Base-by-base conservation (phyloP, 179 eudicot genomes). In the Carnegiea gigantea region DNA sequence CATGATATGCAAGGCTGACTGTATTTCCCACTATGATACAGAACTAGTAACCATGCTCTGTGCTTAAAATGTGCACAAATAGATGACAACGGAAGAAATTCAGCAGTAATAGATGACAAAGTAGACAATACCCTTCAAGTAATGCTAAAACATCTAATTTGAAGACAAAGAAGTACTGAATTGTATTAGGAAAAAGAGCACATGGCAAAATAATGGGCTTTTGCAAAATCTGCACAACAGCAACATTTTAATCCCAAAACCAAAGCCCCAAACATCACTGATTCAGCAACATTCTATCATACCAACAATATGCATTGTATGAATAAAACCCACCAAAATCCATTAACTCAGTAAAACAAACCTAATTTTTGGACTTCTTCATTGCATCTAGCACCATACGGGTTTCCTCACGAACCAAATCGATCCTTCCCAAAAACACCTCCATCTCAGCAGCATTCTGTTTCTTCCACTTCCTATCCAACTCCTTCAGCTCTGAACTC, bases 391-490 rank as follows among this genome's bases (percentile, higher is more conserved):
- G 57, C 26, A 77, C 71, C 80, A 60, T 64, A 26, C n/a, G 26
- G 62, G 80, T 36, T 43, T 62, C 30, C 23, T 64, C 73, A 43
- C 57, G 73, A 11, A 77, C 18, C 44, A 80, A 20, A 21, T 73
- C 72, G 15, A 79, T 21, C 78, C 81, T 83, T 65, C 24, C 38
- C 1, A 72, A 6, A 12, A 4, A 38, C 28, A 83, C 12, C 9
- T 79, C 85, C 2, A 51, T 54, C 75, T 83, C 85, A 8, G 28
- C 79, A 33, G 44, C 65, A 83, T 59, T 38, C 43, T 67, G 76
- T 43, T 79, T 62, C 76, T 62, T 78, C 75, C 82, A 78, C 62
- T 78, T 65, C 38, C 18, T 70, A 18, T 83, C 82, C 60, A 83
- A 38, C 46, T 62, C 85, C 48, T 79, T 68, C 76, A 83, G 20